Conservation (phyloP, 805 yeast species). For the Saccharomycopsis sp. region DNA sequence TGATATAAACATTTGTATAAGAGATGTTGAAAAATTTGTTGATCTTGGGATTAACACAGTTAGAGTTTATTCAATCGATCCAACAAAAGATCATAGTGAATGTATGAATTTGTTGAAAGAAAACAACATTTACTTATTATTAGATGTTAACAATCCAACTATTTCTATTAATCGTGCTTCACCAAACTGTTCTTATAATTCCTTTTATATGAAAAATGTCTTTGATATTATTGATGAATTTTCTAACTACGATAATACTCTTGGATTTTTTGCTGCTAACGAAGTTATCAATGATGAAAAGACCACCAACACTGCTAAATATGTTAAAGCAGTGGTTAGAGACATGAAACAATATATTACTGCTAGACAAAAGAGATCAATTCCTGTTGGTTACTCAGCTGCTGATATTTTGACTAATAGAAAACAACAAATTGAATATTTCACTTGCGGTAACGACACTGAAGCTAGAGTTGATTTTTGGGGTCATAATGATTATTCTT, state of each 20-base stretch:
- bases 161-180: slow-evolving; percentile 54
- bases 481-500: slow-evolving; percentile 88
- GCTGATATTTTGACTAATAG: slow-evolving; percentile 74
- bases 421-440: slow-evolving; percentile 62
- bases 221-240: slow-evolving; percentile 73
- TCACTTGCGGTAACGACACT: slow-evolving; percentile 80
- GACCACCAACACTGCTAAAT: slow-evolving; percentile 55
- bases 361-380: slow-evolving; percentile 47
- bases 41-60: slow-evolving; percentile 65
- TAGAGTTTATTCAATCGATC: slow-evolving; percentile 69
- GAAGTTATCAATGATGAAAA: slow-evolving; percentile 60
- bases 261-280: slow-evolving; percentile 76
- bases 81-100: slow-evolving; percentile 51
- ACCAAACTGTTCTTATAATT: slow-evolving; percentile 59
- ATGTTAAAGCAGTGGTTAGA: slow-evolving; percentile 72
- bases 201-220: slow-evolving; percentile 70
- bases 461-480: slow-evolving; percentile 78
- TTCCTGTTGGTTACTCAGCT: slow-evolving; percentile 84
- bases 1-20: slow-evolving; percentile 44
- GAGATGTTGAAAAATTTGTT: slow-evolving; percentile 57
- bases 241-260: slow-evolving; percentile 50
- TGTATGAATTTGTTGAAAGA: slow-evolving; percentile 59
- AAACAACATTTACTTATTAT: slow-evolving; percentile 61
- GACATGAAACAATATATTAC: slow-evolving; percentile 60
- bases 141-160: slow-evolving; percentile 66